A percentile compares a stretch with the other conserved stretches of the same genome.
Evolutionary conservation across 2,329 filamentous ascomycete species (phyloP).

Genomic region (Rhynchosporium secalis): DNA sequence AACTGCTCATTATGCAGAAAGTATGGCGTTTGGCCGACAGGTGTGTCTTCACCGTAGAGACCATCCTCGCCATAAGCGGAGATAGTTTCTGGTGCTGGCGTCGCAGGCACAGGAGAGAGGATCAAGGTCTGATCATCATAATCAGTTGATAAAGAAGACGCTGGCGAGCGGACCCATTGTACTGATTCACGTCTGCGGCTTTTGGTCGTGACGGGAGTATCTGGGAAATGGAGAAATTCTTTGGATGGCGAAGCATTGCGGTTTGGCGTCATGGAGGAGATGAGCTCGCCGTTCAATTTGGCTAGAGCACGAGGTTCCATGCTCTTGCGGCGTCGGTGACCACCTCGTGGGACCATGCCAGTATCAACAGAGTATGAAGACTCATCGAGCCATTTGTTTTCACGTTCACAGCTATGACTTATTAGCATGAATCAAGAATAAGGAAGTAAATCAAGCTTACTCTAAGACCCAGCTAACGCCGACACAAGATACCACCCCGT

Average conservation of each 20-base stretch:
- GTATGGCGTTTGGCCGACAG: slow-evolving; percentile 37
- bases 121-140: slow-evolving; percentile 31
- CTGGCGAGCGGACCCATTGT: slow-evolving; percentile 40
- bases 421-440: slow-evolving; percentile 36
- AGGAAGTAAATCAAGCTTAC: slow-evolving; percentile 53
- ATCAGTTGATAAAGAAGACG: slow-evolving; percentile 21
- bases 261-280: slow-evolving; percentile 42
- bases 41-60: slow-evolving; percentile 37
- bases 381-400: slow-evolving; percentile 77
- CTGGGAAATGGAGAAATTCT: slow-evolving; percentile 35
- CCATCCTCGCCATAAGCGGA: slow-evolving; percentile 37
- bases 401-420: slow-evolving; percentile 65
- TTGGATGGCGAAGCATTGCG: slow-evolving; percentile 37
- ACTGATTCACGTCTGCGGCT: slow-evolving; percentile 37
- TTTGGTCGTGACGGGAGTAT: slow-evolving; percentile 36
- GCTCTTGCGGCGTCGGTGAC: slow-evolving; percentile 71
- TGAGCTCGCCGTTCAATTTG: slow-evolving; percentile 66
- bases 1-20: slow-evolving; percentile 38
- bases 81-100: slow-evolving; percentile 37
- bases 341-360: slow-evolving; percentile 65
- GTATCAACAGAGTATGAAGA: slow-evolving; percentile 68
- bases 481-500: slow-evolving; percentile 79
- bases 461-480: slow-evolving; percentile 88
- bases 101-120: slow-evolving; percentile 38
- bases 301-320: slow-evolving; percentile 75